phyloP scores from a whole-genome alignment of 352 stramenopile genomes.

The Phytophthora foliorum region DNA sequence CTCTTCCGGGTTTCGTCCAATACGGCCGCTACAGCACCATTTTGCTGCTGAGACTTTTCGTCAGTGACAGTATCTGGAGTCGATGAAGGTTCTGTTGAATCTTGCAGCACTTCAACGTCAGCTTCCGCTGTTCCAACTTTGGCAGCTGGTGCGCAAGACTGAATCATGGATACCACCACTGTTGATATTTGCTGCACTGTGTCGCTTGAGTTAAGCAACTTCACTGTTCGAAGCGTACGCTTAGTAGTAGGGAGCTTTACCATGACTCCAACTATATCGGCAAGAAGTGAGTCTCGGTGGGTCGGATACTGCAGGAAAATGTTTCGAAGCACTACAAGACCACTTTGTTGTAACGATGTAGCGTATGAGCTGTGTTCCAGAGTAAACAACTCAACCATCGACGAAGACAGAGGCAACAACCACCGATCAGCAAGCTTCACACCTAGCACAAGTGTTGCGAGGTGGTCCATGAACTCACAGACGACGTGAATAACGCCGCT shows the following conservation, averaged over 20 bases:
- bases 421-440: slow-evolving; percentile 85
- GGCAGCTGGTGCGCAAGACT: slow-evolving; percentile 46
- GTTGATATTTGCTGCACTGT: slow-evolving; percentile 79
- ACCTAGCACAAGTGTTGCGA: slow-evolving; percentile 61
- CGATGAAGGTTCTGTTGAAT: slow-evolving; percentile 19
- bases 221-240: slow-evolving; percentile 74
- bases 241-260: slow-evolving; percentile 83
- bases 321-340: slow-evolving; percentile 60
- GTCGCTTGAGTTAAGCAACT: slow-evolving; percentile 59
- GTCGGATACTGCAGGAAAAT: slow-evolving; percentile 76
- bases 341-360: slow-evolving; percentile 71
- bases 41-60: slow-evolving; percentile 25
- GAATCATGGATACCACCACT: slow-evolving; percentile 70
- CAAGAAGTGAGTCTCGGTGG: slow-evolving; percentile 71
- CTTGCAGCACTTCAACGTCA: slow-evolving; percentile 6
- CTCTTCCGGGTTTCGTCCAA: slow-evolving; percentile 50
- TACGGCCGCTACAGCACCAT: slow-evolving; percentile 7
- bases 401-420: slow-evolving; percentile 77
- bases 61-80: slow-evolving; percentile 28
- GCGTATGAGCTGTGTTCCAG: slow-evolving; percentile 74
- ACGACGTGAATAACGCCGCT: slow-evolving; percentile 69
- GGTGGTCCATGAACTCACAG: slow-evolving; percentile 80
- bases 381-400: slow-evolving; percentile 75
- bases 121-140: slow-evolving; percentile 12
- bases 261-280: slow-evolving; percentile 80